A percentile compares a stretch with the other conserved stretches of the same genome.
phyloP scores from a whole-genome alignment of 352 stramenopile species.

The Phytophthora aleatoria region DNA sequence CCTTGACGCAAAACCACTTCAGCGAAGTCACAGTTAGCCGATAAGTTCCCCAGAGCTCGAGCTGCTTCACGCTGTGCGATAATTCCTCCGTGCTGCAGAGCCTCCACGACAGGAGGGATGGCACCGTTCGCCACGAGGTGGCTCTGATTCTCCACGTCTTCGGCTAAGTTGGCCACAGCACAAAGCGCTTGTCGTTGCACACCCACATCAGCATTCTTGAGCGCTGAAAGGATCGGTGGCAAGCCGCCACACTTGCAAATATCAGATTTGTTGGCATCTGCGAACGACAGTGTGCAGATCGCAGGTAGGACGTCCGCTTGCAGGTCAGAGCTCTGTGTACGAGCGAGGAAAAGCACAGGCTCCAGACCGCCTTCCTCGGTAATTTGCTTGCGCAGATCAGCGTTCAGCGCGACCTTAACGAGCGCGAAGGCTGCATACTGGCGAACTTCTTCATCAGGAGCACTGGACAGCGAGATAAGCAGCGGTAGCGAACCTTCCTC shows the following conservation, averaged over 20 bases:
- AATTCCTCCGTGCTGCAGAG: slow-evolving; percentile 73
- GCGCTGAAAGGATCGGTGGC: slow-evolving; percentile 83
- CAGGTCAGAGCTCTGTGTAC: slow-evolving; percentile 92
- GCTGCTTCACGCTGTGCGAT: slow-evolving; percentile 93
- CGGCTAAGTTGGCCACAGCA: slow-evolving; percentile 94
- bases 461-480: slow-evolving; percentile 95
- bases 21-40: slow-evolving; percentile 95
- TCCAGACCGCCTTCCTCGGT: slow-evolving; percentile 96
- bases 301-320: slow-evolving; percentile 92
- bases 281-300: slow-evolving; percentile 92
- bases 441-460: slow-evolving; percentile 92
- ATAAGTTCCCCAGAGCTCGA: slow-evolving; percentile 93
- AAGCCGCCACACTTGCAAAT: slow-evolving; percentile 95
- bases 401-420: slow-evolving; percentile 95
- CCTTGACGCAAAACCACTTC: slow-evolving; percentile 91
- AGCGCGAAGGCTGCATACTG: slow-evolving; percentile 96
- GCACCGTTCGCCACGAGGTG: slow-evolving; percentile 88
- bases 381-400: slow-evolving; percentile 93
- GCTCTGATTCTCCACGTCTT: slow-evolving; percentile 94
- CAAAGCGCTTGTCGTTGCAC: slow-evolving; percentile 94
- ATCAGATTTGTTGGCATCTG: slow-evolving; percentile 93
- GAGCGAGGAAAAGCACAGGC: slow-evolving; percentile 95
- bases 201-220: slow-evolving; percentile 70
- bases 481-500: slow-evolving; percentile 93
- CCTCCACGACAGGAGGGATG: slow-evolving; percentile 87